These are phyloP conservation scores for Phtheirospermum japonicum DNA, from an alignment of 257 asterid species.

Conservation along the genomic window DNA sequence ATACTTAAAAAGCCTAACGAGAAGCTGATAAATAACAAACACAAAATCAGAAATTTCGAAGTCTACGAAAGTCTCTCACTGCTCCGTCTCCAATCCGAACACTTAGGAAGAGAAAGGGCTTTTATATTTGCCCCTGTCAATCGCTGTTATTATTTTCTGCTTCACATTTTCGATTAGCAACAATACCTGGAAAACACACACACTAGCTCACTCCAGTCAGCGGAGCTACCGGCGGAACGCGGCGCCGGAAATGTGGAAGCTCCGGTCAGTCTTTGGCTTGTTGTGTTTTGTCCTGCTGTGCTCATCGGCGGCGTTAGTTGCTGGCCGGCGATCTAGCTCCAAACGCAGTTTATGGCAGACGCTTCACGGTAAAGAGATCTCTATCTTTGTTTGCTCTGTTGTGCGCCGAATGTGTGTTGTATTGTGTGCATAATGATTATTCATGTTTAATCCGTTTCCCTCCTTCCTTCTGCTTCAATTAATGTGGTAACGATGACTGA, in stretches of 20 bases:
- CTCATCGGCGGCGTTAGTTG: background rate
- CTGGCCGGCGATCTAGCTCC: background rate
- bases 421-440: background rate
- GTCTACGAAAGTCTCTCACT: background rate
- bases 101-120: background rate
- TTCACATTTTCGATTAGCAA: background rate
- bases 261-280: slow-evolving; percentile 4
- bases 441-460: background rate
- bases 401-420: background rate
- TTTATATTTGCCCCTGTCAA: background rate
- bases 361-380: background rate
- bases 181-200: background rate
- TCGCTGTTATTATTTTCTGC: background rate
- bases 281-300: background rate
- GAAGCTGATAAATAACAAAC: background rate
- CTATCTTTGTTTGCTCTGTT: background rate
- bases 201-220: background rate
- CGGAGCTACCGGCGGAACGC: background rate
- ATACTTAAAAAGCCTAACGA: no score
- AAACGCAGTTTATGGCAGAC: background rate
- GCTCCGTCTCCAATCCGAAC: background rate
- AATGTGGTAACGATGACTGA: background rate
- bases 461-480: background rate
- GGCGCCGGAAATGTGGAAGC: slow-evolving; percentile 2
- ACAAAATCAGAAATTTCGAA: background rate